Evolutionary conservation across 2,329 filamentous ascomycete genomes (phyloP).

Genomic region (Alternaria postmessia): DNA sequence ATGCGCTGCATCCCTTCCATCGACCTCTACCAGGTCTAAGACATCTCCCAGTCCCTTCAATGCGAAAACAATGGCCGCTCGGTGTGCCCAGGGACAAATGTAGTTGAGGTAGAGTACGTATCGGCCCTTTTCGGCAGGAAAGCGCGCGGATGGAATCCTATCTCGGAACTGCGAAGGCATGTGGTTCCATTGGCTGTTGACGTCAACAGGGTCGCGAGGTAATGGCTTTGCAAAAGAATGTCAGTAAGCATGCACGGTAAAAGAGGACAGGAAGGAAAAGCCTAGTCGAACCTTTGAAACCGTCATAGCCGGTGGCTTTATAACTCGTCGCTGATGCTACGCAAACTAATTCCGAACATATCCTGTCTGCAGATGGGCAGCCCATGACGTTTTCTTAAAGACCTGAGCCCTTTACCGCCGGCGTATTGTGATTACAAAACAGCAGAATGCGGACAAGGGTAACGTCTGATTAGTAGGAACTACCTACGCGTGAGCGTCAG

Average conservation of each 20-base stretch:
- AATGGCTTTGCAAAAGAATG: not conserved
- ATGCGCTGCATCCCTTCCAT: slow-evolving; percentile 39
- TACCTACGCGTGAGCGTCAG: slow-evolving; percentile 6
- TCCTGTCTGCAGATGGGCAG: not conserved
- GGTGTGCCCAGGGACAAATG: slow-evolving; percentile 70
- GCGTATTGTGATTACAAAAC: slow-evolving; percentile 42
- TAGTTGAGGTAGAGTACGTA: slow-evolving; percentile 70
- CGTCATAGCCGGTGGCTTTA: slow-evolving; percentile 6
- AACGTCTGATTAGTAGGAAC: slow-evolving; percentile 24
- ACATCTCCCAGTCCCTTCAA: slow-evolving; percentile 62
- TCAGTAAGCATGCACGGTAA: not conserved
- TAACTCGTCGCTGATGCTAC: not conserved
- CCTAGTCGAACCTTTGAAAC: not conserved
- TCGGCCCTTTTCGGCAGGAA: slow-evolving; percentile 66
- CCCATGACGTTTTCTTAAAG: slow-evolving; percentile 12
- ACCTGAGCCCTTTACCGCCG: slow-evolving; percentile 6
- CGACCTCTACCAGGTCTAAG: slow-evolving; percentile 58
- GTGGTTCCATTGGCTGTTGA: slow-evolving; percentile 62
- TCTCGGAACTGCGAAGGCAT: slow-evolving; percentile 65
- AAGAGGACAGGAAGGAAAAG: not conserved
- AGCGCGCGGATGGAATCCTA: slow-evolving; percentile 63
- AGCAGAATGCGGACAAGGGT: slow-evolving; percentile 20
- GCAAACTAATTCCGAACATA: slow-evolving; percentile 3
- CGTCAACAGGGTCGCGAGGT: slow-evolving; percentile 32
- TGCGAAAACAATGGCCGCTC: slow-evolving; percentile 56